Evolutionary conservation across 2,329 filamentous ascomycete species (phyloP), one percentile per base, ranked within the genome.

Genomic region (Exophiala sp.): DNA sequence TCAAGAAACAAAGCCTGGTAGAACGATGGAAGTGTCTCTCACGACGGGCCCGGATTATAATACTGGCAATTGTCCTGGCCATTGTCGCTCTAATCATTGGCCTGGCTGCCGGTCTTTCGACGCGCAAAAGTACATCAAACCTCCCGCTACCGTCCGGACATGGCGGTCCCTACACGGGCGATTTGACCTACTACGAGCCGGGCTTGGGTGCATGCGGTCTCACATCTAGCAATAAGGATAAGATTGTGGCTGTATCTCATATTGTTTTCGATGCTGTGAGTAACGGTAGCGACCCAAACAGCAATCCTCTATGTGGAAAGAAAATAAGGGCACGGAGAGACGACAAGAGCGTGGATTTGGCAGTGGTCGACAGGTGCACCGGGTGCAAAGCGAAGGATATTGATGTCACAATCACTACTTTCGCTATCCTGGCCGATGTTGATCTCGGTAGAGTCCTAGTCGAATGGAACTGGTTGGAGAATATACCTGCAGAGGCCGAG

Each of bases 121-220:
- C 45, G 5, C 55, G 51, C 14, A 50, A 52, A 10, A 32, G 52
- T 9, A 43, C 44, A 14, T 48, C 58, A 30, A 74, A 76, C 55
- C 67, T 80, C 5, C 76, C 77, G 2, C 68, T 80, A 6, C 77
- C 77, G 2, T 69, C 68, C 19, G 72, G 61, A 34, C 58, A 76
- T 48, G 70, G 71, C 9, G 70, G 73, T 1, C 73, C 74, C 0
- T 80, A 78, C 60, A 74, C 69, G 2, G 84, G 83, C 45, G 82
- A 86, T 43, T 65, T 86, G 43, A 88, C 83, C 1, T 90, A 82
- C 69, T 90, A 85, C 65, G 69, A 71, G 14, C 78, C 83, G 0
- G 78, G 66, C 0, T 72, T 87, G 2, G 86, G 86, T 10, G 81
- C 85, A 0, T 91, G 87, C 63, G 86, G 86, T 3, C 66, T 76